phyloP scores from a whole-genome alignment of 2,329 filamentous ascomycete genomes.

The Xylaria polymorpha region DNA sequence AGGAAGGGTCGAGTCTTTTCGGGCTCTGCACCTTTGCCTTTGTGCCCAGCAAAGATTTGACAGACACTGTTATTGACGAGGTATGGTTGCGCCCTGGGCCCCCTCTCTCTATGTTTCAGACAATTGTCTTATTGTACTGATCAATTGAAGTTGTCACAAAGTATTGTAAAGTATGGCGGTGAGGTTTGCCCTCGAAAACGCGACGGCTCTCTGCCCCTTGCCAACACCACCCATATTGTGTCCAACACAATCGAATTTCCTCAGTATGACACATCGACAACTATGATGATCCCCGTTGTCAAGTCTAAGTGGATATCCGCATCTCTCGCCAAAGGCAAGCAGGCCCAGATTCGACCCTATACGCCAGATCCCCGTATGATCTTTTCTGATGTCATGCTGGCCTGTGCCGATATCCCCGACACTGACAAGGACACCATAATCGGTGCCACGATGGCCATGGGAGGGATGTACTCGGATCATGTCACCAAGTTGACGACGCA shows the following conservation, averaged over 20 bases:
- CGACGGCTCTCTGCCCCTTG: constrained; percentile 61
- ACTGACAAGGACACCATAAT: constrained; percentile 93
- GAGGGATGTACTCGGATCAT: constrained; percentile 80
- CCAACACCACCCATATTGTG: constrained; percentile 66
- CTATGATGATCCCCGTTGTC: constrained; percentile 85
- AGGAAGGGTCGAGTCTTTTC: constrained; percentile 44
- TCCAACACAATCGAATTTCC: constrained; percentile 89
- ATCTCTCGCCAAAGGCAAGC: constrained; percentile 75
- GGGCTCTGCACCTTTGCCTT: constrained; percentile 47
- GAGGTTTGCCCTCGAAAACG: constrained; percentile 59
- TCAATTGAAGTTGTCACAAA: constrained; percentile 54
- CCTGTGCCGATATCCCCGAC: constrained; percentile 84
- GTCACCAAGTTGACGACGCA: constrained; percentile 85
- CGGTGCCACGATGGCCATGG: constrained; percentile 88
- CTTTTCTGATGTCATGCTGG: constrained; percentile 84
- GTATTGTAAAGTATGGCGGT: constrained; percentile 63
- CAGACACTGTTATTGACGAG: constrained; percentile 42
- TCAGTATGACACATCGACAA: constrained; percentile 80
- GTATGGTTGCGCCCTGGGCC: constrained; percentile 37
- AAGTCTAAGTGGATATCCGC: constrained; percentile 82
- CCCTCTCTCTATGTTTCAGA: background rate
- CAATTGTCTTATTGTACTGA: constrained; percentile 25
- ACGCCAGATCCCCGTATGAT: constrained; percentile 93
- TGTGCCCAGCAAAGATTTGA: constrained; percentile 45
- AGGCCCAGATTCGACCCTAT: constrained; percentile 82